These are phyloP conservation scores for Emericellopsis atlantica DNA, from an alignment of 2,329 filamentous ascomycete genomes.

Conservation along the genomic window DNA sequence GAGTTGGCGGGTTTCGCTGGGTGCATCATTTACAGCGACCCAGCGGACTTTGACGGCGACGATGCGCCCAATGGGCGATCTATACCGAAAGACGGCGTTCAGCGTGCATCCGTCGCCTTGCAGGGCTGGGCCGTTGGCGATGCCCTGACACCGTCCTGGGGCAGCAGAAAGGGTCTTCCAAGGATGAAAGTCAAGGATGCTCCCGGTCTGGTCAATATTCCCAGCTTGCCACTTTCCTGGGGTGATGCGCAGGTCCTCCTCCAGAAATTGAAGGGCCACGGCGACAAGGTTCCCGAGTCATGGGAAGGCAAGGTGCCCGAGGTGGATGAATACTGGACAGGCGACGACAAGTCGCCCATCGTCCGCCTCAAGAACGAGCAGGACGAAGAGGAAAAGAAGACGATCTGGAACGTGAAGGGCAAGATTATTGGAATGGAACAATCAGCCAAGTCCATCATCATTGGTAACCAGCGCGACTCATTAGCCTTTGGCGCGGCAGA, in stretches of 20 bases:
- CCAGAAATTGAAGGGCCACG: slow-evolving; percentile 62
- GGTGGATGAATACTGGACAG: slow-evolving; percentile 73
- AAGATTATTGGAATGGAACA: slow-evolving; percentile 77
- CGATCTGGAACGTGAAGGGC: slow-evolving; percentile 87
- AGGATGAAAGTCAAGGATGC: slow-evolving; percentile 60
- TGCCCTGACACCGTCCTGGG: slow-evolving; percentile 80
- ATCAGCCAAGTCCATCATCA: slow-evolving; percentile 67
- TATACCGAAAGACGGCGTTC: slow-evolving; percentile 72
- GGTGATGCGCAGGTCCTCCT: slow-evolving; percentile 74
- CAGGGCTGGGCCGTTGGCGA: slow-evolving; percentile 80
- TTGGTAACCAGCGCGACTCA: slow-evolving; percentile 88
- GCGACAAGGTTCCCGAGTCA: slow-evolving; percentile 50
- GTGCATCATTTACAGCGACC: slow-evolving; percentile 88
- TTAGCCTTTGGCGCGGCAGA: slow-evolving; percentile 84
- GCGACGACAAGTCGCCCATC: slow-evolving; percentile 58
- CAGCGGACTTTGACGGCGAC: slow-evolving; percentile 68
- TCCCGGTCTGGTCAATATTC: slow-evolving; percentile 65
- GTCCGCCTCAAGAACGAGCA: slow-evolving; percentile 79
- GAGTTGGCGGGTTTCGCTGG: slow-evolving; percentile 77
- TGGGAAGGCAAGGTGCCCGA: slow-evolving; percentile 73
- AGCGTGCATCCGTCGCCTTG: slow-evolving; percentile 69
- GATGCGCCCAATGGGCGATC: slow-evolving; percentile 66
- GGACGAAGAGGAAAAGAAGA: slow-evolving; percentile 69
- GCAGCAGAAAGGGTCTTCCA: slow-evolving; percentile 53
- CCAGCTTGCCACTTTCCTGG: slow-evolving; percentile 83